A percentile compares a stretch with the other conserved stretches of the same genome.
phyloP scores from a whole-genome alignment of 169 alveolate genomes.

The Plasmodium ovale region DNA sequence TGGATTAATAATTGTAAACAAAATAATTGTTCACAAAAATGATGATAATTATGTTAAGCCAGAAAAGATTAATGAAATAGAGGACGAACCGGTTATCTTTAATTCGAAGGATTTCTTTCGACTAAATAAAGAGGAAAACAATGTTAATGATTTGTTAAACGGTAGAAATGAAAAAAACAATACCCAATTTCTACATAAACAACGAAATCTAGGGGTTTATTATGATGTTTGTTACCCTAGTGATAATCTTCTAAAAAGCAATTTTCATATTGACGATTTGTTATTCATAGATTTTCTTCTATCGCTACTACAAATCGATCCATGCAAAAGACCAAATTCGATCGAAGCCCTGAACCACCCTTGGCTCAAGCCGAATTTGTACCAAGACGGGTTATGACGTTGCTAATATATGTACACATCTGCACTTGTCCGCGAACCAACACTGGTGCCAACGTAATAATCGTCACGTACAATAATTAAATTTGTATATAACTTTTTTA shows the following conservation, averaged over 20 bases:
- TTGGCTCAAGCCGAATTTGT: constrained; percentile 86
- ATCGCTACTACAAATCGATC: constrained; percentile 88
- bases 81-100: constrained; percentile 67
- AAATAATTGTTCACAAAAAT: constrained; percentile 19
- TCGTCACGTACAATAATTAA: background rate
- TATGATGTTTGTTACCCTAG: constrained; percentile 75
- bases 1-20: constrained; percentile 57
- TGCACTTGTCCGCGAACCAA: background rate
- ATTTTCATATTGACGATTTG: constrained; percentile 47
- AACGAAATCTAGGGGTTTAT: constrained; percentile 17
- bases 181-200: background rate
- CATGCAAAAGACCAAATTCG: constrained; percentile 90
- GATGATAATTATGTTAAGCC: constrained; percentile 27
- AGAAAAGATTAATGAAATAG: constrained; percentile 47
- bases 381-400: constrained; percentile 48
- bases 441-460: too few species aligned
- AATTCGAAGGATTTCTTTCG: constrained; percentile 70
- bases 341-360: constrained; percentile 95
- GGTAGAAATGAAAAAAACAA: background rate
- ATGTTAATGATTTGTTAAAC: constrained; percentile 39
- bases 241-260: constrained; percentile 43
- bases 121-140: constrained; percentile 25
- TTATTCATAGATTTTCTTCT: constrained; percentile 66
- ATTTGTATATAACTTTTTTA: background rate
- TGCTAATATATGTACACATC: background rate